Evolutionary conservation across 805 yeast species (phyloP).

Genomic region (Hemisphaericaspora nanyangensis): DNA sequence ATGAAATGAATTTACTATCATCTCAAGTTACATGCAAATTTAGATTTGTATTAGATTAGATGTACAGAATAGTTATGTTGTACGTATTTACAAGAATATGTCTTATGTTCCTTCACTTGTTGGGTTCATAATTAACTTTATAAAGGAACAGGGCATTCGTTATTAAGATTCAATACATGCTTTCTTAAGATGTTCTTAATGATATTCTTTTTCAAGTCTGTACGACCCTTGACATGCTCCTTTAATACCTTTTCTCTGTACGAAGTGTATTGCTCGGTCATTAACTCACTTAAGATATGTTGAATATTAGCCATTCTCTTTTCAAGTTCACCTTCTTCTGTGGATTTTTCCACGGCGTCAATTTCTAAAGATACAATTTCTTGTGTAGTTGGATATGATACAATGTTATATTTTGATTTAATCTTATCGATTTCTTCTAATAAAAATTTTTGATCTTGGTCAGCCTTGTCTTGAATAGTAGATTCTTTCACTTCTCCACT

Average conservation of each 20-base stretch:
- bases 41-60: too few relatives aligned
- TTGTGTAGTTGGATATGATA: conserved; percentile 39
- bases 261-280: conserved; percentile 22
- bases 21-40: too few relatives aligned
- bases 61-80: too few relatives aligned
- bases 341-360: conserved; percentile 13
- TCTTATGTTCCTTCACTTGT: too few relatives aligned
- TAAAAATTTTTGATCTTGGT: conserved; percentile 8
- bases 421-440: conserved; percentile 31
- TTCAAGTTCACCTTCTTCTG: conserved; percentile 26
- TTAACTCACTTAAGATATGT: conserved; percentile 27
- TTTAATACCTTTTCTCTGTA: conserved; percentile 19
- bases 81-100: too few relatives aligned
- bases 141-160: conserved; percentile 21
- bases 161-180: conserved; percentile 41
- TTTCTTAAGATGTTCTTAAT: conserved; percentile 73
- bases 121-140: too few relatives aligned
- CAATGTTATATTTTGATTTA: conserved; percentile 34
- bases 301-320: conserved; percentile 25
- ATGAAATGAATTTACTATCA: too few relatives aligned
- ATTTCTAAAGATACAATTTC: conserved; percentile 35
- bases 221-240: conserved; percentile 16
- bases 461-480: conserved; percentile 8
- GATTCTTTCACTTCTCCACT: not conserved
- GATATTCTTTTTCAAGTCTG: conserved; percentile 32